phyloP scores from a whole-genome alignment of 1,139 yeast genomes.

The Meyerozyma sp. region DNA sequence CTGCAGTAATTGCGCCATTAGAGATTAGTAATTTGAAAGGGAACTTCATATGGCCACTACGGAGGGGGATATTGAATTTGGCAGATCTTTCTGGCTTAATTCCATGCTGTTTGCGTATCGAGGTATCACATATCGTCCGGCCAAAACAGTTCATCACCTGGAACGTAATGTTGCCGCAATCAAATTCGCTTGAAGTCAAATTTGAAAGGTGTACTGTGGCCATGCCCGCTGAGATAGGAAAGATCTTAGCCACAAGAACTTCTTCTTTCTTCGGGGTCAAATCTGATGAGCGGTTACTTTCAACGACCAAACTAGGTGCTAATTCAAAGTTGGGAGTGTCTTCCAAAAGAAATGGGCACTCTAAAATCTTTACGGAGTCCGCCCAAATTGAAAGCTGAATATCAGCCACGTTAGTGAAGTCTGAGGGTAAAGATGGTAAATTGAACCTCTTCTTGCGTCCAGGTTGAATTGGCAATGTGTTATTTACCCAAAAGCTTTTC shows the following conservation, averaged over 20 bases:
- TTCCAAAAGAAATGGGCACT: slow-evolving; percentile 13
- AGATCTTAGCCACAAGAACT: slow-evolving; percentile 5
- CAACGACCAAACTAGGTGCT: not conserved
- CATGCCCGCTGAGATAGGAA: slow-evolving; percentile 26
- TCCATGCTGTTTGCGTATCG: slow-evolving; percentile 27
- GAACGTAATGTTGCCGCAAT: slow-evolving; percentile 27
- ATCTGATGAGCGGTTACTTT: not conserved
- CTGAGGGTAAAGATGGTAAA: not conserved
- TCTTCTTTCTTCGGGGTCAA: not conserved
- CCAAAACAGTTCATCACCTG: slow-evolving; percentile 28
- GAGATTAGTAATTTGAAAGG: slow-evolving; percentile 28
- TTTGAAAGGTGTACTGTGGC: slow-evolving; percentile 31
- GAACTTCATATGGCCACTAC: slow-evolving; percentile 27
- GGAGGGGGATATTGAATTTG: slow-evolving; percentile 30
- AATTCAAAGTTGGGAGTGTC: not conserved
- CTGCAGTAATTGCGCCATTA: slow-evolving; percentile 18
- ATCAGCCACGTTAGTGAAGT: not conserved
- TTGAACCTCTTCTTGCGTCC: slow-evolving; percentile 5
- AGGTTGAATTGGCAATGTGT: slow-evolving; percentile 23
- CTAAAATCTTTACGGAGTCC: slow-evolving; percentile 22
- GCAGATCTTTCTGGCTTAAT: slow-evolving; percentile 26
- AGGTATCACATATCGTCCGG: slow-evolving; percentile 20
- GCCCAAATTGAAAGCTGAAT: not conserved
- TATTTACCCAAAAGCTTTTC: slow-evolving; percentile 19
- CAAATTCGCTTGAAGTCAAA: slow-evolving; percentile 20